Base-by-base conservation (phyloP, 2,329 filamentous ascomycete species). In the Alternaria sp. region DNA sequence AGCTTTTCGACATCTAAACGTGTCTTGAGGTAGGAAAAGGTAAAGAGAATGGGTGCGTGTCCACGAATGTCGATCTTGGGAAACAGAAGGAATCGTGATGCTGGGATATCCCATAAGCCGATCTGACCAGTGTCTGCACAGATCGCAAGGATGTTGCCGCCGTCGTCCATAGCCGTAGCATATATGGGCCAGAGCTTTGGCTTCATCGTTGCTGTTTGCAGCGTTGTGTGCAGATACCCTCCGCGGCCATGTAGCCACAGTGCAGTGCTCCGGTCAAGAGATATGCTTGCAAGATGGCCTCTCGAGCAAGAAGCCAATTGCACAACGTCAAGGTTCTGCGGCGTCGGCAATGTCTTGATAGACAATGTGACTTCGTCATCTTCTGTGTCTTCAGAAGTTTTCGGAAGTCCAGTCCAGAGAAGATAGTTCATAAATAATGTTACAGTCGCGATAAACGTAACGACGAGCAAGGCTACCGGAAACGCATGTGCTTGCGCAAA, bases 401-500 rank as follows among this genome's bases (percentile, higher is more conserved):
- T 80, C 36, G 81, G 79, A 23, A 82, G 72, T 57, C 90, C 88
- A 61, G 90, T 89, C 86, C 88, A 91, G 0, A 95, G 81, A 6
- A 95, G 82, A 70, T 91, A 92, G 66, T 90, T 92, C 83, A 92
- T 92, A 8, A 94, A 82, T 8, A 93, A 79, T 2, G 88, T 88
- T 25, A 94, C 86, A 17, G 87, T 86, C 9, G 88, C 88, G 15
- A 91, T 82, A 3, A 89, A 79, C 21, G 91, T 84, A 1, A 92
- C 77, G 4, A 92, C 82, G 12, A 88, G 86, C 8, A 92, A 81
- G 6, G 90, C 70, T 61, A 92, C 92, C 1, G 86, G 86, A 46
- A 88, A 83, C 69, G 94, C 91, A 74, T 94, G 91, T 69, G 91
- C 90, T 12, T 87, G 82, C 17, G 81, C 80, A 59, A 85, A 79